phyloP scores from a whole-genome alignment of 176 grass and related monocot genomes.

The Oryza meridionalis region DNA sequence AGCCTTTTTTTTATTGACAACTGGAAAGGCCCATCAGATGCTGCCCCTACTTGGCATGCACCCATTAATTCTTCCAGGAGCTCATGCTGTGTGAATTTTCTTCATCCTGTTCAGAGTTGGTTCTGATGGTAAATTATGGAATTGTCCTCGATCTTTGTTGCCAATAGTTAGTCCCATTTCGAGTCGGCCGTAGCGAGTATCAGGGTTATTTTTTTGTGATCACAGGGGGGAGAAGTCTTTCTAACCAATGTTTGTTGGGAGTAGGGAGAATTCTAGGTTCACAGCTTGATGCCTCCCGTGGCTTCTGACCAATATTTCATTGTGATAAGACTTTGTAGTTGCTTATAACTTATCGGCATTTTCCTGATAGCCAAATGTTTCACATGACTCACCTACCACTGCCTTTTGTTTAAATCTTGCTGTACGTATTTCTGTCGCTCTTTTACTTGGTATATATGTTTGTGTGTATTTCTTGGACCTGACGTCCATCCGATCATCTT shows the following conservation, averaged over 20 bases:
- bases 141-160: constrained; percentile 13
- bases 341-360: constrained; percentile 53
- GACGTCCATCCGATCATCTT: no score
- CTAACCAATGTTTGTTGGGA: constrained; percentile 56
- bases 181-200: constrained; percentile 27
- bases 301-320: constrained; percentile 55
- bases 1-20: constrained; percentile 43
- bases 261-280: constrained; percentile 41
- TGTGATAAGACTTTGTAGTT: constrained; percentile 48
- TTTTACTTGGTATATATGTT: neutral
- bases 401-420: constrained; percentile 32
- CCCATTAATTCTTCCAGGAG: constrained; percentile 26
- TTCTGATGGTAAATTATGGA: constrained; percentile 32
- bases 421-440: neutral
- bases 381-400: neutral
- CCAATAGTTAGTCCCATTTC: constrained; percentile 39
- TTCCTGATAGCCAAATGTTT: constrained; percentile 55
- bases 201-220: constrained; percentile 49
- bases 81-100: constrained; percentile 9
- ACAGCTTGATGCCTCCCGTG: constrained; percentile 39
- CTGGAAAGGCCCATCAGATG: constrained; percentile 30
- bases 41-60: neutral
- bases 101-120: constrained; percentile 36
- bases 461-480: neutral
- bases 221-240: constrained; percentile 42